Percentiles rank a stretch among this genome's conserved stretches.
Evolutionary conservation across 306 rosid genomes (phyloP).

Genomic region (Carpinus viminea): DNA sequence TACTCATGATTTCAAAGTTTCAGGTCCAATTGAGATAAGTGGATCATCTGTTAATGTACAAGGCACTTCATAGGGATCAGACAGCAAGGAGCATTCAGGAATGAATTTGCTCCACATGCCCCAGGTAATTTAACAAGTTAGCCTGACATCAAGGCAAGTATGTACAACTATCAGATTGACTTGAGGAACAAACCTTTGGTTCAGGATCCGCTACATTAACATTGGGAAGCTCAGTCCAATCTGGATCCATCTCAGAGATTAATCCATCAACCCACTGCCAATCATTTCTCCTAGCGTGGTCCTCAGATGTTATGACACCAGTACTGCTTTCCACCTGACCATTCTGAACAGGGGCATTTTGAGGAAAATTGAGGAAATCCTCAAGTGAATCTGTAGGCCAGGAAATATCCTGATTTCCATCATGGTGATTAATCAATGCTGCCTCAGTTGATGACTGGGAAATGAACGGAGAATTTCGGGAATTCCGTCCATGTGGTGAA

Average conservation of each 20-base stretch:
- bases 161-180: slow-evolving; percentile 22
- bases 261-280: slow-evolving; percentile 78
- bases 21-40: slow-evolving; percentile 7
- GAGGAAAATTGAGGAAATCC: slow-evolving; percentile 57
- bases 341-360: slow-evolving; percentile 49
- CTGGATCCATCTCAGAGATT: slow-evolving; percentile 67
- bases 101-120: slow-evolving; percentile 14
- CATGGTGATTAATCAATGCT: slow-evolving; percentile 40
- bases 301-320: slow-evolving; percentile 46
- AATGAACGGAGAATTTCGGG: slow-evolving; percentile 47
- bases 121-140: slow-evolving; percentile 17
- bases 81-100: slow-evolving; percentile 23
- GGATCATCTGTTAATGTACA: slow-evolving; percentile 11
- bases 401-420: slow-evolving; percentile 44
- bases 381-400: slow-evolving; percentile 69
- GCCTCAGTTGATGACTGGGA: slow-evolving; percentile 44
- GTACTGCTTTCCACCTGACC: slow-evolving; percentile 49
- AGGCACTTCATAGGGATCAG: slow-evolving; percentile 16
- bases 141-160: slow-evolving; percentile 4
- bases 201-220: slow-evolving; percentile 50
- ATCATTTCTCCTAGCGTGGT: slow-evolving; percentile 50
- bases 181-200: slow-evolving; percentile 53
- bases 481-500: slow-evolving; percentile 43
- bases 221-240: slow-evolving; percentile 71
- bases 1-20: not conserved